These are phyloP conservation scores for Byssochlamys sp. DNA, from an alignment of 2,329 filamentous ascomycete species.

Conservation along the genomic window DNA sequence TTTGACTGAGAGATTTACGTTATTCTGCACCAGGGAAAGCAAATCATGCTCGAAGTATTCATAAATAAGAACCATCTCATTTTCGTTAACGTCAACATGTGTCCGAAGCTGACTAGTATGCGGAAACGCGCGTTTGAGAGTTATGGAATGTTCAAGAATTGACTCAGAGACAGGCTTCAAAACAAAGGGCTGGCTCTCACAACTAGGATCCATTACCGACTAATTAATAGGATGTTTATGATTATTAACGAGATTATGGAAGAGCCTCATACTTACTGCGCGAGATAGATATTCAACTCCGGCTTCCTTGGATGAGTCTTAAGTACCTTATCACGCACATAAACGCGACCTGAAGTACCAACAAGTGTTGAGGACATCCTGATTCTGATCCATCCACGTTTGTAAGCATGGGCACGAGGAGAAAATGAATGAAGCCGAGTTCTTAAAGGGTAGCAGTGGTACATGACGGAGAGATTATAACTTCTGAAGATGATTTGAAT, in stretches of 20 bases:
- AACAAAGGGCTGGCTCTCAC: slow-evolving; percentile 2
- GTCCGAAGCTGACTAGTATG: background rate
- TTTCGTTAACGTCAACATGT: slow-evolving; percentile 2
- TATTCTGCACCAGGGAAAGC: too few relatives aligned
- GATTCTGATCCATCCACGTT: background rate
- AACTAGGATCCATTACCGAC: slow-evolving; percentile 1
- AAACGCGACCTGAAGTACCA: slow-evolving; percentile 9
- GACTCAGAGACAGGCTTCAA: slow-evolving; percentile 6
- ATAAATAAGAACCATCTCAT: background rate
- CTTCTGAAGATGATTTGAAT: too few relatives aligned
- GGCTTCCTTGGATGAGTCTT: slow-evolving; percentile 5
- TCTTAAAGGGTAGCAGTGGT: background rate
- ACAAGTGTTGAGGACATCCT: slow-evolving; percentile 3
- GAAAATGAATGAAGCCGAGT: background rate
- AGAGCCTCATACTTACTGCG: background rate
- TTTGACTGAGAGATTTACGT: too few relatives aligned
- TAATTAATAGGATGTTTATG: background rate
- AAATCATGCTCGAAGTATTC: background rate
- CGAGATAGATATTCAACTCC: background rate
- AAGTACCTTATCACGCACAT: slow-evolving; percentile 8
- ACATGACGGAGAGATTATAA: background rate
- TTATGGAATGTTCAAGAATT: slow-evolving; percentile 5
- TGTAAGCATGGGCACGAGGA: background rate
- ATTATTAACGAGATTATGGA: background rate
- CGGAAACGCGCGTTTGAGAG: slow-evolving; percentile 1